Percentiles rank a stretch among this genome's conserved stretches.
Conservation (phyloP, 2,329 filamentous ascomycete genomes). For the Trichoderma guizhouense region DNA sequence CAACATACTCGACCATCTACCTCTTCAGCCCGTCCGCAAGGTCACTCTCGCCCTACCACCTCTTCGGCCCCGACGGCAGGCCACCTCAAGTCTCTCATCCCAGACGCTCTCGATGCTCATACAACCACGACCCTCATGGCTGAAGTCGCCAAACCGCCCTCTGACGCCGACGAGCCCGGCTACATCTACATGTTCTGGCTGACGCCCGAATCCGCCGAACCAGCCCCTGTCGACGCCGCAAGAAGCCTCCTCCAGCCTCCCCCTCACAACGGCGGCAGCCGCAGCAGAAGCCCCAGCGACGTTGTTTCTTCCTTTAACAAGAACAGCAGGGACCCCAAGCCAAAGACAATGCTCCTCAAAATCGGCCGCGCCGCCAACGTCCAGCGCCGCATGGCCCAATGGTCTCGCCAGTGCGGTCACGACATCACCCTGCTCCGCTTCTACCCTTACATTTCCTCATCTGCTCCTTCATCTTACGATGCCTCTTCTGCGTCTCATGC, state of each 20-base stretch:
- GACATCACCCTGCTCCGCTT: conserved; percentile 83
- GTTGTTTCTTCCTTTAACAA: conserved; percentile 46
- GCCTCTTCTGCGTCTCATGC: background rate
- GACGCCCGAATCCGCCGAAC: conserved; percentile 58
- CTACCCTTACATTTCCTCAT: conserved; percentile 73
- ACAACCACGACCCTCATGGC: conserved; percentile 68
- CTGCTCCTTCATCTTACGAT: conserved; percentile 31
- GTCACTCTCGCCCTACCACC: conserved; percentile 28
- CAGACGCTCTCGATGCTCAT: conserved; percentile 60
- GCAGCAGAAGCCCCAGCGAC: conserved; percentile 50
- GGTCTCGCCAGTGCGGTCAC: conserved; percentile 90
- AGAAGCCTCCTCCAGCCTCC: conserved; percentile 56
- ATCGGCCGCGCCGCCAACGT: conserved; percentile 75
- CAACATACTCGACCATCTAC: conserved; percentile 33
- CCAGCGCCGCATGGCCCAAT: conserved; percentile 85
- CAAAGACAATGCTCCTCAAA: conserved; percentile 65
- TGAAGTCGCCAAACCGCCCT: conserved; percentile 68
- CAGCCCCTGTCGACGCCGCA: conserved; percentile 56
- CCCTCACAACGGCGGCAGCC: conserved; percentile 27
- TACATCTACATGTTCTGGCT: conserved; percentile 99
- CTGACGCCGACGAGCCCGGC: conserved; percentile 71
- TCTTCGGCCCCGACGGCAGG: conserved; percentile 33
- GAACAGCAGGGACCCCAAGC: conserved; percentile 23
- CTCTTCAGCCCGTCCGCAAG: conserved; percentile 19
- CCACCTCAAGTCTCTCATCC: conserved; percentile 56